phyloP scores from a whole-genome alignment of 495 filamentous ascomycete genomes.

The Penicillium coffeae region DNA sequence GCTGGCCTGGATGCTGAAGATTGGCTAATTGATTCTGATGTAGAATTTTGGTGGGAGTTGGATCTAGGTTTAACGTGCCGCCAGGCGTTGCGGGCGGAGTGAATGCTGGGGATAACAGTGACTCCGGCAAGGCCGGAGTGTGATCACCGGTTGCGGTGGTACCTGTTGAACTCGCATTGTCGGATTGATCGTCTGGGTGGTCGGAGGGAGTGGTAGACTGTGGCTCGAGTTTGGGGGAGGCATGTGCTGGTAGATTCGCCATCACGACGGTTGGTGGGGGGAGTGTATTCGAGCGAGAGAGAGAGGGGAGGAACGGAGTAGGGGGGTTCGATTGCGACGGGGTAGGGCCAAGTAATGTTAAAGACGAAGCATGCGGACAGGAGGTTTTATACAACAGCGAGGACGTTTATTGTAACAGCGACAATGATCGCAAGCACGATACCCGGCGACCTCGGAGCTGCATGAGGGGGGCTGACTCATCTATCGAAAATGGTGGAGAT shows the following conservation, averaged over 20 bases:
- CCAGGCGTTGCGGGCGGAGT: conserved; percentile 74
- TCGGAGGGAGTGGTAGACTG: conserved; percentile 25
- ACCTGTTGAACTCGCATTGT: conserved; percentile 22
- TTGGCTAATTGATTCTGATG: conserved; percentile 29
- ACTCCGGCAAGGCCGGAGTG: conserved; percentile 44
- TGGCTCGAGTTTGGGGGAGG: conserved; percentile 48
- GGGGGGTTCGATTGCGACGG: not conserved
- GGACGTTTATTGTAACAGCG: conserved; percentile 6
- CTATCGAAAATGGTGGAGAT: not conserved
- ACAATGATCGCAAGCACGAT: conserved; percentile 11
- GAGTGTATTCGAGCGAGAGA: not conserved
- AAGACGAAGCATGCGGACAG: not conserved
- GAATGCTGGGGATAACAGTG: conserved; percentile 69
- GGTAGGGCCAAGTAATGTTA: not conserved
- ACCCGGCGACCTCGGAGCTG: conserved; percentile 8
- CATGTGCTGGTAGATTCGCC: conserved; percentile 50
- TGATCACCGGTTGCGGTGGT: conserved; percentile 19
- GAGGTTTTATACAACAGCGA: not conserved
- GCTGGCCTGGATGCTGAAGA: conserved; percentile 35
- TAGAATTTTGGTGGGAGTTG: conserved; percentile 37
- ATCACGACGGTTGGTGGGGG: conserved; percentile 31
- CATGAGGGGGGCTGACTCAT: conserved; percentile 23
- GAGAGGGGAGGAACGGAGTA: not conserved
- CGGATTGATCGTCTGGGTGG: conserved; percentile 12
- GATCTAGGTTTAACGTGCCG: conserved; percentile 46